Conservation (phyloP, 176 grass and related monocot genomes). For the Aechmea fasciata region DNA sequence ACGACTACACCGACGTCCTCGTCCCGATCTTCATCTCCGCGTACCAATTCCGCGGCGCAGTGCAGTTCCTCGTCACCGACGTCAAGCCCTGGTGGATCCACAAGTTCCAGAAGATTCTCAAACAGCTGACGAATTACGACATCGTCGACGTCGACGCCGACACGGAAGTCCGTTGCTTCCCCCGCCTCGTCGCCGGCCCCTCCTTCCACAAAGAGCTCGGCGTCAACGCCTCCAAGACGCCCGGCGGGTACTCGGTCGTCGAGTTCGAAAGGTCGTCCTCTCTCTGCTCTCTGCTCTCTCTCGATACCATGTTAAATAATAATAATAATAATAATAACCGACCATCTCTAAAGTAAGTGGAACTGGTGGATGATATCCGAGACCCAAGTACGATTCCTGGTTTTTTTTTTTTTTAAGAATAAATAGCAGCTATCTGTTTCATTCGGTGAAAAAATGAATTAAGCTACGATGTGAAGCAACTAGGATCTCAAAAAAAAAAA, state of each 20-base stretch:
- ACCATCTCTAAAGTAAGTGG: no score
- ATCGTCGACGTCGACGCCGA: conserved; percentile 52
- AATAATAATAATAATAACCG: no score
- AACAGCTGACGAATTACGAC: conserved; percentile 57
- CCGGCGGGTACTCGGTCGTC: conserved; percentile 12
- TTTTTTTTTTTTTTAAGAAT: no score
- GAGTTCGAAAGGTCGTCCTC: conserved; percentile 20
- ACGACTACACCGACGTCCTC: conserved; percentile 85
- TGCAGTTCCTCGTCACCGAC: conserved; percentile 55
- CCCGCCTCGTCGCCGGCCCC: conserved; percentile 34
- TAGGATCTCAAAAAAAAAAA: no score
- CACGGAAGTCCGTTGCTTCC: conserved; percentile 55
- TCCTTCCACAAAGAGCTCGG: conserved; percentile 63
- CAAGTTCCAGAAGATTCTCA: conserved; percentile 44
- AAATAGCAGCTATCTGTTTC: no score
- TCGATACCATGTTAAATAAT: no score
- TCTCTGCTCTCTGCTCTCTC: no score
- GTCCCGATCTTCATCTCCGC: conserved; percentile 65
- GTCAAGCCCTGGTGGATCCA: conserved; percentile 65
- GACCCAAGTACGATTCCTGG: no score
- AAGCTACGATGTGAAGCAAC: no score
- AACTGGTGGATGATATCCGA: no score
- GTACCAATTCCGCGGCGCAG: conserved; percentile 42
- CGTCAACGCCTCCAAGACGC: conserved; percentile 33
- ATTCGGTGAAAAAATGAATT: no score